Base-by-base conservation (phyloP, 495 filamentous ascomycete species). In the Lasiosphaeria ovina region DNA sequence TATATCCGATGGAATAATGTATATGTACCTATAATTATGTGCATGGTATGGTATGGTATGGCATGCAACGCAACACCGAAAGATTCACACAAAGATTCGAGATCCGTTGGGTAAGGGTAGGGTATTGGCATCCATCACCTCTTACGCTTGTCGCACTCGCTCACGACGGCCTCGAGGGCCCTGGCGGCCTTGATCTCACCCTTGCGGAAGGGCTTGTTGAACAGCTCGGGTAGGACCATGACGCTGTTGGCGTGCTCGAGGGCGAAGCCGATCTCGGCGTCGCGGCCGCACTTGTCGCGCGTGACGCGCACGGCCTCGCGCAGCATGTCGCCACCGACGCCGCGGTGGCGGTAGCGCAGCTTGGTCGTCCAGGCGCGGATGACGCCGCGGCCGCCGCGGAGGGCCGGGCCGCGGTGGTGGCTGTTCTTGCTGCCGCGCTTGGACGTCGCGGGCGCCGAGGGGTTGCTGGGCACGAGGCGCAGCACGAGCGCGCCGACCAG, bases 341-440 rank as follows among this genome's bases (percentile, higher is more conserved):
- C 91, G 55, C 78, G 77, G 5, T 82, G 74, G 11, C 92, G 79
- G 69, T 90, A 93, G 62, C 72, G 76, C 60, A 84, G 61, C 68
- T 81, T 78, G 0, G 91, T 88, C 3, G 90, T 90, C 89, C 90
- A 93, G 1, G 88, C 90, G 31, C 87, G 77, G 51, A 93, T 85
- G 16, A 89, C 72, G 4, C 78, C 81, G 54, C 72, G 69, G 34
- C 77, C 83, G 9, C 76, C 83, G 42, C 63, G 67, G 17, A 69
- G 64, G 62, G 69, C 53, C 32, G 69, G 63, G 44, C 55, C 62
- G 36, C 70, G 62, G 17, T 55, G 54, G 33, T 66, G 60, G 34
- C 66, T 69, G 52, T 62, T 68, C 61, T 62, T 36, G 38, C 35
- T 14, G 55, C 31, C 48, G 1, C 24, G 24, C 24, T 24, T 24